phyloP scores from a whole-genome alignment of 1,139 yeast species.

The Debaryomycetaceae sp. region DNA sequence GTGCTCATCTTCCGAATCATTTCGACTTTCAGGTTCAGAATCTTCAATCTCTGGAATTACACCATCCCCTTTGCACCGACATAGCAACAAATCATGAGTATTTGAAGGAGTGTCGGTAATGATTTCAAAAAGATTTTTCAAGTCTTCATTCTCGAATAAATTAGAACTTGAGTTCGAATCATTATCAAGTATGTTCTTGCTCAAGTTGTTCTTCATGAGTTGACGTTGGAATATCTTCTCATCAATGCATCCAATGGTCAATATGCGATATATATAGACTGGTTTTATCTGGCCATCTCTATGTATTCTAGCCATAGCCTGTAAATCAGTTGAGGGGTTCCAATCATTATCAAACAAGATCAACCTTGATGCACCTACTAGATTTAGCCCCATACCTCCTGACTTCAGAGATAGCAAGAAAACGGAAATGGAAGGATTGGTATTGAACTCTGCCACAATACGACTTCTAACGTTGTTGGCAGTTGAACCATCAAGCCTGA shows the following conservation, averaged over 20 bases:
- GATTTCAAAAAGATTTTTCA: slow-evolving; percentile 72
- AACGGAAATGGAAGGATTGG: slow-evolving; percentile 46
- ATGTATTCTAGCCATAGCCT: slow-evolving; percentile 94
- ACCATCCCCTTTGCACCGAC: slow-evolving; percentile 60
- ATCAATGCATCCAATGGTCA: slow-evolving; percentile 87
- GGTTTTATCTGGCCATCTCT: slow-evolving; percentile 86
- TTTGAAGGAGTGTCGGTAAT: slow-evolving; percentile 52
- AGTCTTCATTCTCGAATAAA: slow-evolving; percentile 59
- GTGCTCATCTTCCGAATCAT: slow-evolving; percentile 12
- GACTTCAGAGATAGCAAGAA: slow-evolving; percentile 85
- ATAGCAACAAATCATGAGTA: slow-evolving; percentile 82
- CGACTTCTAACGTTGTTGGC: slow-evolving; percentile 61
- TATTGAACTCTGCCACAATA: slow-evolving; percentile 70
- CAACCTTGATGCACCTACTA: slow-evolving; percentile 86
- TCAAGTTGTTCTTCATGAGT: slow-evolving; percentile 74
- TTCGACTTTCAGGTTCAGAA: slow-evolving; percentile 11
- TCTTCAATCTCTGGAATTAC: slow-evolving; percentile 12
- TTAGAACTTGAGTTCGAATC: slow-evolving; percentile 35
- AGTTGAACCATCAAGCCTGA: slow-evolving; percentile 83
- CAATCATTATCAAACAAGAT: slow-evolving; percentile 86
- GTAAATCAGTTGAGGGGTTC: slow-evolving; percentile 92
- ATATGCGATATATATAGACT: slow-evolving; percentile 77
- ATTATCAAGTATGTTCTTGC: slow-evolving; percentile 71
- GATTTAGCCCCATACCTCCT: slow-evolving; percentile 91
- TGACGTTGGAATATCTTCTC: slow-evolving; percentile 96